Evolutionary conservation across 768 basidiomycete species (phyloP).

Genomic region (Auricularia auricula-judae): DNA sequence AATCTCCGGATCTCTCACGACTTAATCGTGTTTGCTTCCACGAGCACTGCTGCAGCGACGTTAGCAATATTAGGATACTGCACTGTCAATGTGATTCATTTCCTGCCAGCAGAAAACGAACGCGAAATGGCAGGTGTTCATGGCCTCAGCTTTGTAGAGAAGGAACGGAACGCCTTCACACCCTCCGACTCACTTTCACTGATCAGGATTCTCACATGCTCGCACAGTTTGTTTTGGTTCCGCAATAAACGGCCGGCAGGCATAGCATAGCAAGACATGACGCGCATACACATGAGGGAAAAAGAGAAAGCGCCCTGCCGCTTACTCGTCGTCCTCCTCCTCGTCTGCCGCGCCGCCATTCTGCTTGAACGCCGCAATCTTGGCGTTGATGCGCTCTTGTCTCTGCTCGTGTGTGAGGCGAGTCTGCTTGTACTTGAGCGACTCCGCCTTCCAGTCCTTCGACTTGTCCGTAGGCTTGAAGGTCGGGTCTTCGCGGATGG

Average conservation of each 20-base stretch:
- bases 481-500: constrained; percentile 88
- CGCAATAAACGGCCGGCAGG: background rate
- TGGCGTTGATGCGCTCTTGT: constrained; percentile 67
- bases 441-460: constrained; percentile 85
- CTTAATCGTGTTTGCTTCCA: background rate
- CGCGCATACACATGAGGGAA: background rate
- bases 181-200: too few relatives aligned
- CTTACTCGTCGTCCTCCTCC: constrained; percentile 38
- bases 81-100: too few relatives aligned
- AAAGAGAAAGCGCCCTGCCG: background rate
- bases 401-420: constrained; percentile 73
- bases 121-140: background rate
- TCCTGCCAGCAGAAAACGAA: background rate
- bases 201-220: too few relatives aligned
- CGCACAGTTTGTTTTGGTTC: background rate
- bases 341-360: constrained; percentile 32
- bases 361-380: constrained; percentile 84
- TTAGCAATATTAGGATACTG: too few relatives aligned
- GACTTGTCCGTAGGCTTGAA: constrained; percentile 87
- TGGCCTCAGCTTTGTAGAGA: too few relatives aligned
- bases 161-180: too few relatives aligned
- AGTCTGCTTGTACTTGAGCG: constrained; percentile 51
- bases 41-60: background rate
- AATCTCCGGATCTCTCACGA: background rate
- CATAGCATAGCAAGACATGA: constrained; percentile 5